phyloP scores from a whole-genome alignment of 768 basidiomycete species.

The Lyophyllum shimeji region DNA sequence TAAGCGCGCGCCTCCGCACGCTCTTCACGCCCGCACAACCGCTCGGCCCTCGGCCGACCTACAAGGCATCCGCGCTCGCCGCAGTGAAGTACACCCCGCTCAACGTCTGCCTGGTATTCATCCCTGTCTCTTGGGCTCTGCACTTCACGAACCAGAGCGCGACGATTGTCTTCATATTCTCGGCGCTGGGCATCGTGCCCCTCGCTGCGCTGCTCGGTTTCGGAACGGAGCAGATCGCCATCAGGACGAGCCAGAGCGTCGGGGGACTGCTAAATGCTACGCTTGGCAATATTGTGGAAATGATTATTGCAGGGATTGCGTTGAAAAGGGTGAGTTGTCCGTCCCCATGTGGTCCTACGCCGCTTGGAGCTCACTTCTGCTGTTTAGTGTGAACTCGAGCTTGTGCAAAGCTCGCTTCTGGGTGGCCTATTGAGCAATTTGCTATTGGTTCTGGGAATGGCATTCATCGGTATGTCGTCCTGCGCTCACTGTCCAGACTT shows the following conservation, averaged over 20 bases:
- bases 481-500: conserved; percentile 24
- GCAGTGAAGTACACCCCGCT: conserved; percentile 32
- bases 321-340: conserved; percentile 31
- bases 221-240: conserved; percentile 52
- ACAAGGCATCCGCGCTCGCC: conserved; percentile 30
- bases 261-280: conserved; percentile 56
- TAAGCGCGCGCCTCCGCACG: conserved; percentile 24
- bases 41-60: conserved; percentile 35
- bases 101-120: conserved; percentile 47
- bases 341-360: neutral
- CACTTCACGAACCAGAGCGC: conserved; percentile 44
- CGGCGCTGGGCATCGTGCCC: conserved; percentile 49
- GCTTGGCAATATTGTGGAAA: conserved; percentile 50
- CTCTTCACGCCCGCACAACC: conserved; percentile 31
- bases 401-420: conserved; percentile 52
- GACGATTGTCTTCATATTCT: conserved; percentile 47
- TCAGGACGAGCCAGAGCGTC: conserved; percentile 46
- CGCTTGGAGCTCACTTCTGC: neutral
- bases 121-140: conserved; percentile 50
- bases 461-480: conserved; percentile 68
- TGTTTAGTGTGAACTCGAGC: conserved; percentile 46
- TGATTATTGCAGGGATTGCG: conserved; percentile 50
- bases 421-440: conserved; percentile 62
- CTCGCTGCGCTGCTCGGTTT: conserved; percentile 51
- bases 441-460: conserved; percentile 84